phyloP scores from a whole-genome alignment of 208 protist species.

The Trypanosoma platydactyli region DNA sequence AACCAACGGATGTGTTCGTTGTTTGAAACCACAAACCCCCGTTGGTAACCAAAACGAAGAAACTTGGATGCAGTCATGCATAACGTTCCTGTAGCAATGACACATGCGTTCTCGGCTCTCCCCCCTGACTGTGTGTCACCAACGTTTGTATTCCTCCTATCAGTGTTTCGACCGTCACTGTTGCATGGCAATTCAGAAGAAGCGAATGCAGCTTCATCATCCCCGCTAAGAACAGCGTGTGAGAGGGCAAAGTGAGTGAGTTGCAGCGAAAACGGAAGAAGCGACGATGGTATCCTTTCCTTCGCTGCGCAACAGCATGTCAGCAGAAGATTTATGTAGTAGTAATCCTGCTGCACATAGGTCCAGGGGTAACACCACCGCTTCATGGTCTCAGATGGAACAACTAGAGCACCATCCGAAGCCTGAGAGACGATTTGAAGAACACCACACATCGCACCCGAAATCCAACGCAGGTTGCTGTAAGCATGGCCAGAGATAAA shows the following conservation, averaged over 20 bases:
- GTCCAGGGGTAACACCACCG: neutral
- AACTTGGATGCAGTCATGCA: slow-evolving; percentile 20
- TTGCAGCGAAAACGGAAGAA: slow-evolving; percentile 14
- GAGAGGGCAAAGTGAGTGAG: slow-evolving; percentile 21
- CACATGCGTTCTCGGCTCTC: neutral
- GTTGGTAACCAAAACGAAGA: slow-evolving; percentile 17
- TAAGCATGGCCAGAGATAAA: neutral
- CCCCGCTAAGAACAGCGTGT: neutral
- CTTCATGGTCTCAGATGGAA: neutral
- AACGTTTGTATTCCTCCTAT: neutral
- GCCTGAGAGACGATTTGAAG: slow-evolving; percentile 9
- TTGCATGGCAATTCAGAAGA: neutral
- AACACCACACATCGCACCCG: neutral
- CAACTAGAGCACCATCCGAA: neutral
- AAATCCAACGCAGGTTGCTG: slow-evolving; percentile 14
- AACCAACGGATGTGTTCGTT: slow-evolving; percentile 21
- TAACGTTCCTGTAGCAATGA: slow-evolving; percentile 10
- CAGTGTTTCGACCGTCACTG: no score
- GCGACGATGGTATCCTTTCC: neutral
- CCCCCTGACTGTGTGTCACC: neutral
- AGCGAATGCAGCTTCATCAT: neutral
- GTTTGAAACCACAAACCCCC: slow-evolving; percentile 8
- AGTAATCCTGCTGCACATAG: slow-evolving; percentile 10
- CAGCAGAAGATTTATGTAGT: slow-evolving; percentile 20
- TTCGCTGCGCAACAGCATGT: slow-evolving; percentile 11